Percentiles rank a stretch among this genome's conserved stretches.
phyloP scores from a whole-genome alignment of 2,329 filamentous ascomycete genomes.

The Ophiosphaerella narmari region DNA sequence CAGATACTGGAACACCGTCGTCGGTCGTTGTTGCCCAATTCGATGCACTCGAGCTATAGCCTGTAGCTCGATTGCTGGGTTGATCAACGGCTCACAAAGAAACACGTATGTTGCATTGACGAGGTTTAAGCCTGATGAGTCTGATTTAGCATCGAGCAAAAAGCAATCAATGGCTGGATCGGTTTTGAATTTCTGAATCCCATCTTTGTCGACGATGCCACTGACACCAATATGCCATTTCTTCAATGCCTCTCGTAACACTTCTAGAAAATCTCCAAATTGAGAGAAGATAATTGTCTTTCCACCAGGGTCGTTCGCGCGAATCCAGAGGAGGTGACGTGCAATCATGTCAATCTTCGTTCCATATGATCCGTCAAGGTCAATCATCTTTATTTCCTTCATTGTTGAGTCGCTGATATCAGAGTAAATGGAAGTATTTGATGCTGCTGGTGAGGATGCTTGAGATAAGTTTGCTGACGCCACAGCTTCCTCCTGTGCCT shows the following conservation, averaged over 20 bases:
- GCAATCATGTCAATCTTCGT: slow-evolving; percentile 81
- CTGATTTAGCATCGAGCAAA: slow-evolving; percentile 84
- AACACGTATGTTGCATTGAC: slow-evolving; percentile 94
- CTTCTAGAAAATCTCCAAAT: slow-evolving; percentile 77
- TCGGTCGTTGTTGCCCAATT: slow-evolving; percentile 86
- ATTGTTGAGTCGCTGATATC: slow-evolving; percentile 73
- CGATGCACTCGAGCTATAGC: slow-evolving; percentile 93
- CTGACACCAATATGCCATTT: slow-evolving; percentile 74
- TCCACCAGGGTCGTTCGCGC: slow-evolving; percentile 79
- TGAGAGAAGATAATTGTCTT: slow-evolving; percentile 97
- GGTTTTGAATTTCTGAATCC: slow-evolving; percentile 76
- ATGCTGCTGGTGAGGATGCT: slow-evolving; percentile 29
- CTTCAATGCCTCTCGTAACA: slow-evolving; percentile 71
- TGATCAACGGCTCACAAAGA: slow-evolving; percentile 89
- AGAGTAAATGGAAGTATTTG: slow-evolving; percentile 69
- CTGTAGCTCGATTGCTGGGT: slow-evolving; percentile 91
- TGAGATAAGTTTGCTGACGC: slow-evolving; percentile 19
- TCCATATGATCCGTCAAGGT: slow-evolving; percentile 75
- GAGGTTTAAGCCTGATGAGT: slow-evolving; percentile 86
- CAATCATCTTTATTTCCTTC: slow-evolving; percentile 79
- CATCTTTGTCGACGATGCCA: slow-evolving; percentile 69
- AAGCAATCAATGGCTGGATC: slow-evolving; percentile 80
- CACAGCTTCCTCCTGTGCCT: slow-evolving; percentile 64
- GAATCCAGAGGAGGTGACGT: slow-evolving; percentile 82
- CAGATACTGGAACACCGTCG: slow-evolving; percentile 94